Conservation (phyloP, 257 asterid genomes). For the Jaltomata sinuosa region DNA sequence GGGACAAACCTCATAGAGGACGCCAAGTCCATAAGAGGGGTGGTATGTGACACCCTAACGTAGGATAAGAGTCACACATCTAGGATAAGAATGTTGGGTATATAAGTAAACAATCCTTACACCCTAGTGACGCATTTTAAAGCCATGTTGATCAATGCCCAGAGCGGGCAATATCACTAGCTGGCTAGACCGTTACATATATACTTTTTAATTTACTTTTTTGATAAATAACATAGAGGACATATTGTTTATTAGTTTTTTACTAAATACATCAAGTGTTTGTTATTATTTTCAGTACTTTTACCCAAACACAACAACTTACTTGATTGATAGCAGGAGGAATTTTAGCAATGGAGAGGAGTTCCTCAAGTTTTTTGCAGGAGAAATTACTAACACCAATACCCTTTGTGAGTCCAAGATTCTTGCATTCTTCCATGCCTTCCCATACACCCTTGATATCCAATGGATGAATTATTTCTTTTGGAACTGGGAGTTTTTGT, state of each 20-base stretch:
- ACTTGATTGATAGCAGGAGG: conserved; percentile 64
- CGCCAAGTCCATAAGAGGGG: no score
- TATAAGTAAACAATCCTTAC: no score
- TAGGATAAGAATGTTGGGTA: no score
- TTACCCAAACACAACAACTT: background rate
- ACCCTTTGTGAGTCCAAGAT: conserved; percentile 50
- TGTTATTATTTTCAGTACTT: background rate
- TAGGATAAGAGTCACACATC: no score
- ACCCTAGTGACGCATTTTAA: no score
- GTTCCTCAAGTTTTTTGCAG: conserved; percentile 18
- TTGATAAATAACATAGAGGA: background rate
- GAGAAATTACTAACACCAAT: conserved; percentile 70
- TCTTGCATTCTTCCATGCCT: conserved; percentile 57
- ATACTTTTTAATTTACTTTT: no score
- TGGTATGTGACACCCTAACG: no score
- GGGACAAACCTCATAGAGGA: no score
- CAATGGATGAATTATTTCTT: conserved; percentile 19
- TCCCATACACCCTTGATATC: conserved; percentile 55
- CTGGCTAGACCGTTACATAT: no score
- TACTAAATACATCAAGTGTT: background rate
- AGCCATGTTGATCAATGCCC: no score
- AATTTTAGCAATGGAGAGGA: conserved; percentile 34
- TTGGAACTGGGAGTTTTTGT: conserved; percentile 7
- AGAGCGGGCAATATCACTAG: no score
- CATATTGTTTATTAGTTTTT: no score